Conservation (phyloP, 2,329 filamentous ascomycete species). For the Colletotrichum viniferum region DNA sequence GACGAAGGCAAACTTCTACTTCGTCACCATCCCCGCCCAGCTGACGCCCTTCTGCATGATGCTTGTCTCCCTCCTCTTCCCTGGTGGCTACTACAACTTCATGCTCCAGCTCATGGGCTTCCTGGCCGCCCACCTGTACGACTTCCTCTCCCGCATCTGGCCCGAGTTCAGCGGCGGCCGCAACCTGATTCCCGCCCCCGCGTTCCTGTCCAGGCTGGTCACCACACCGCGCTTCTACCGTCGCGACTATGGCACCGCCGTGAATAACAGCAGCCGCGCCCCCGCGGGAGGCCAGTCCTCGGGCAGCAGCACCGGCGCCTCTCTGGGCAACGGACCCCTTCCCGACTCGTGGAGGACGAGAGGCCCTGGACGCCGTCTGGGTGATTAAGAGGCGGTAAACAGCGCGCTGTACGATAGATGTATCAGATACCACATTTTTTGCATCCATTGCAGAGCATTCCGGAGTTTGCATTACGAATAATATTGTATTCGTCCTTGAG, state of each 20-base stretch:
- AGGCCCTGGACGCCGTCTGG: slow-evolving; percentile 67
- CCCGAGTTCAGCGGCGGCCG: slow-evolving; percentile 85
- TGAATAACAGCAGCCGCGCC: slow-evolving; percentile 37
- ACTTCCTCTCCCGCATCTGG: slow-evolving; percentile 88
- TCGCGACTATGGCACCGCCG: slow-evolving; percentile 67
- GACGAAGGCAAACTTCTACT: slow-evolving; percentile 76
- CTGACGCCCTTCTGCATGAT: slow-evolving; percentile 83
- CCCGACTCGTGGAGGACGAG: slow-evolving; percentile 69
- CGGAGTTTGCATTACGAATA: slow-evolving; percentile 14
- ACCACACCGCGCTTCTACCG: slow-evolving; percentile 50
- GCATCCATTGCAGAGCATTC: background rate
- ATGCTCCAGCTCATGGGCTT: slow-evolving; percentile 77
- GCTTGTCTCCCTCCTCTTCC: slow-evolving; percentile 71
- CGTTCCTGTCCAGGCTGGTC: slow-evolving; percentile 72
- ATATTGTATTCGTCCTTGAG: slow-evolving; percentile 13
- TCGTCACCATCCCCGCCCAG: slow-evolving; percentile 83
- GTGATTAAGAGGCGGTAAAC: slow-evolving; percentile 28
- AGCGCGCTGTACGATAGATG: background rate
- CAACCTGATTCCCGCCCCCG: slow-evolving; percentile 77
- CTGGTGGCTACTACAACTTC: slow-evolving; percentile 57
- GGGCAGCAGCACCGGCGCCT: slow-evolving; percentile 45
- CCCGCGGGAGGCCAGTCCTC: slow-evolving; percentile 31
- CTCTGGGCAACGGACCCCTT: slow-evolving; percentile 51
- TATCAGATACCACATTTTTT: background rate
- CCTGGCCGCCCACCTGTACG: slow-evolving; percentile 84